These are phyloP conservation scores for Triticum urartu DNA, from an alignment of 176 grass and related monocot species.

Conservation along the genomic window DNA sequence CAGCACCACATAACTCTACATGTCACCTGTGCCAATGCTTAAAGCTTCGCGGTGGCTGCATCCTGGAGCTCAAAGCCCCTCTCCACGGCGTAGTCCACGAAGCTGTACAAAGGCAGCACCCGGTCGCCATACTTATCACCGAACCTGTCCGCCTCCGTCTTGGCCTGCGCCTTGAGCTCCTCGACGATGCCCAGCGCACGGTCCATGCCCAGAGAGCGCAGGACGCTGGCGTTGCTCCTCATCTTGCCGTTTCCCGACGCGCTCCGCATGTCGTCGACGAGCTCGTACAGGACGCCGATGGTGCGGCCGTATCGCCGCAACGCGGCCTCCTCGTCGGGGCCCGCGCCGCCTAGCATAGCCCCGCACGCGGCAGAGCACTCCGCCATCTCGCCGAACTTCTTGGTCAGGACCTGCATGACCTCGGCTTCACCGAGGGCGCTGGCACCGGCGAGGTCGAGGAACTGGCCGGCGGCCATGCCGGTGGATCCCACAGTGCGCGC, in stretches of 20 bases:
- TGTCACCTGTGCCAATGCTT: not conserved
- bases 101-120: slow-evolving; percentile 76
- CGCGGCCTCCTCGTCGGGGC: slow-evolving; percentile 55
- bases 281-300: slow-evolving; percentile 86
- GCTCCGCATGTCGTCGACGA: slow-evolving; percentile 82
- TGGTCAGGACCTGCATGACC: slow-evolving; percentile 71
- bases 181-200: slow-evolving; percentile 75
- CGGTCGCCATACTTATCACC: slow-evolving; percentile 58
- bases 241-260: slow-evolving; percentile 69
- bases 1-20: not conserved
- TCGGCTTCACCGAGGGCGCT: slow-evolving; percentile 65
- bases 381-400: slow-evolving; percentile 95
- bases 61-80: slow-evolving; percentile 68
- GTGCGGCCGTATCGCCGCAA: slow-evolving; percentile 76
- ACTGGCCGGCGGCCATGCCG: slow-evolving; percentile 85
- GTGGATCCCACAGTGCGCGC: slow-evolving; percentile 82
- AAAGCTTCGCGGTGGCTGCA: slow-evolving; percentile 16
- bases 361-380: slow-evolving; percentile 94
- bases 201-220: slow-evolving; percentile 62
- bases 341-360: slow-evolving; percentile 70
- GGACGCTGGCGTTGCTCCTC: slow-evolving; percentile 72
- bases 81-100: slow-evolving; percentile 88
- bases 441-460: slow-evolving; percentile 70
- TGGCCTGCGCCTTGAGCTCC: slow-evolving; percentile 73
- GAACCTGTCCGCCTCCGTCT: slow-evolving; percentile 66